Evolutionary conservation across 768 basidiomycete genomes (phyloP).

Genomic region (Auriculariales sp.): DNA sequence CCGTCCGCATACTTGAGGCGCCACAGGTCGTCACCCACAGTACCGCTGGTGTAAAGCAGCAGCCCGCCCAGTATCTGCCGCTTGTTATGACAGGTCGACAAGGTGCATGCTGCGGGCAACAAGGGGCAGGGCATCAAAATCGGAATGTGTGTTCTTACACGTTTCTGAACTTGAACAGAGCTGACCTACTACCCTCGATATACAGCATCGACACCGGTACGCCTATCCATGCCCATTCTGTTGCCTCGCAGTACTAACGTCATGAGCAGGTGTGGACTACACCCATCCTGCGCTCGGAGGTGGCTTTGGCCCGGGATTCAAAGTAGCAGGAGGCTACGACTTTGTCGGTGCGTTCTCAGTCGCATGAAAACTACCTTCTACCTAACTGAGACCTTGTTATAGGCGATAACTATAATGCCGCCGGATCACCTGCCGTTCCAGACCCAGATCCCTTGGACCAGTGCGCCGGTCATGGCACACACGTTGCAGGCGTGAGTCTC

Average conservation of each 20-base stretch:
- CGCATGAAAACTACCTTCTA: constrained; percentile 15
- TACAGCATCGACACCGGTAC: constrained; percentile 29
- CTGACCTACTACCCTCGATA: background rate
- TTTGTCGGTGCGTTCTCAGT: constrained; percentile 41
- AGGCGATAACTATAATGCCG: constrained; percentile 10
- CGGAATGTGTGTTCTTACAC: constrained; percentile 13
- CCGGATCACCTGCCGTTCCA: constrained; percentile 32
- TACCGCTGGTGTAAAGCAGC: no score
- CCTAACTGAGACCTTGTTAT: background rate
- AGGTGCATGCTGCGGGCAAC: constrained; percentile 23
- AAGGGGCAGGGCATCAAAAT: constrained; percentile 22
- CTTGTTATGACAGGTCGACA: no score
- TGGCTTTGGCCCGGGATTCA: constrained; percentile 37
- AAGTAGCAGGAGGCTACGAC: constrained; percentile 35
- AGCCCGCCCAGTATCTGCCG: no score
- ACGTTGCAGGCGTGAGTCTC: constrained; percentile 30
- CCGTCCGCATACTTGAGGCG: no score
- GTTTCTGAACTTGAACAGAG: background rate
- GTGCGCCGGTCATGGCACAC: constrained; percentile 35
- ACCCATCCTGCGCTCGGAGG: constrained; percentile 41
- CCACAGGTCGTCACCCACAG: no score
- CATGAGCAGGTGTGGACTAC: constrained; percentile 35
- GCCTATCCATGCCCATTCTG: background rate
- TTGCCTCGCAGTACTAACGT: no score
- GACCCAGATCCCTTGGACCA: constrained; percentile 38